Percentiles rank a stretch among this genome's conserved stretches.
Evolutionary conservation across 768 basidiomycete species (phyloP).

Genomic region (Candolleomyces eurysporus): DNA sequence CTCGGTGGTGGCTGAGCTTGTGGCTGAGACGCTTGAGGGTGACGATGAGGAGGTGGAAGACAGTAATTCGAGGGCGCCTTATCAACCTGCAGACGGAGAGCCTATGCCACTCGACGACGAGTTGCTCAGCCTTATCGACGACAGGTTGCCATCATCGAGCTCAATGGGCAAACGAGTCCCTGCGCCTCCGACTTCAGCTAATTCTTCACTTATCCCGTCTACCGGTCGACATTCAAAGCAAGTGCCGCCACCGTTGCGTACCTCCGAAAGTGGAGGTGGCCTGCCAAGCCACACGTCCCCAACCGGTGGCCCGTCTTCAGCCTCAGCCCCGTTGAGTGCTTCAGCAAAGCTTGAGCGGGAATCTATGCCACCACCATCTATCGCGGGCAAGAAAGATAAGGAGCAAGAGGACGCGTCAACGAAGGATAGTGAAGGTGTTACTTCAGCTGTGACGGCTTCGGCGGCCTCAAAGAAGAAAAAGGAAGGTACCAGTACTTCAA

Average conservation of each 20-base stretch:
- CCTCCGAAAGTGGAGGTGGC: constrained; percentile 3
- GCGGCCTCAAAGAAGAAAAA: constrained; percentile 39
- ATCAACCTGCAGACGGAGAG: constrained; percentile 9
- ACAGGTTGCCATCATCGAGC: constrained; percentile 25
- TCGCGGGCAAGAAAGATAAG: constrained; percentile 29
- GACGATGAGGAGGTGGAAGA: constrained; percentile 15
- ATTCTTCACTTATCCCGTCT: constrained; percentile 8
- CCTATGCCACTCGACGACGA: constrained; percentile 52
- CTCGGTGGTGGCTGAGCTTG: constrained; percentile 40
- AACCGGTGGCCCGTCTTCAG: constrained; percentile 3
- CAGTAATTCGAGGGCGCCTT: constrained; percentile 9
- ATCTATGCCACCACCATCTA: constrained; percentile 59
- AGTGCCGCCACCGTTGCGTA: constrained; percentile 2
- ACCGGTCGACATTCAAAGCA: not conserved
- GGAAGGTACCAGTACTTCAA: constrained; percentile 26
- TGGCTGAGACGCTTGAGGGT: constrained; percentile 37
- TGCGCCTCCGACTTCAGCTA: constrained; percentile 4
- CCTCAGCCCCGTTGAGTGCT: constrained; percentile 8
- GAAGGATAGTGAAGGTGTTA: constrained; percentile 21
- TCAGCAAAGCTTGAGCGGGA: constrained; percentile 29
- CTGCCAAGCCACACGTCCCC: constrained; percentile 8
- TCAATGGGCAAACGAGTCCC: constrained; percentile 3
- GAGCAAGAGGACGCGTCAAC: constrained; percentile 19
- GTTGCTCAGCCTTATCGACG: constrained; percentile 67
- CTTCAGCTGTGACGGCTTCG: constrained; percentile 11